Evolutionary conservation across 2,329 filamentous ascomycete genomes (phyloP), one percentile per base, ranked within the genome.

Genomic region (Colletotrichum ledebouriae): DNA sequence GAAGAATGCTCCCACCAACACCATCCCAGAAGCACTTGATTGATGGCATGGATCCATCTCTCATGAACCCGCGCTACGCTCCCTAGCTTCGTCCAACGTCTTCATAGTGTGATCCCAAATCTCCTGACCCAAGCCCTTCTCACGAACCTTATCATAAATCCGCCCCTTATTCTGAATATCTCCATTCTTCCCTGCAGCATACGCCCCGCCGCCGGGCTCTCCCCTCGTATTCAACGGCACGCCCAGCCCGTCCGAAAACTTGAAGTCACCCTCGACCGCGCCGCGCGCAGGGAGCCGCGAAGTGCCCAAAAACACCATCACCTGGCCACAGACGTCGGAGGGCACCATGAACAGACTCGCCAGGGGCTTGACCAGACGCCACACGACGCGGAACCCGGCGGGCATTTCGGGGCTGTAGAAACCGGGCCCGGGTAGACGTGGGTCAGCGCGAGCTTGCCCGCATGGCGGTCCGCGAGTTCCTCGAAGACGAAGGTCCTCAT

Each of bases 401-500:
- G 66, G 60, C 66, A 60, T 55, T 1, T 69, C 60, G 5, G 50
- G n/a, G 25, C 44, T 59, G 13, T 25, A 15, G 33, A 69, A 69
- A 3, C 25, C 41, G 4, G 52, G 12, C 58, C 67, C 6, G 67
- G 62, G 53, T 58, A 66, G 22, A 70, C 55, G 47, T 66, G 67
- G 3, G 50, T 66, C 22, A 70, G 42, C 9, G 55, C 50, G 15
- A 70, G 57, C 42, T 62, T 56, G 1, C 67, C 67, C 1, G 62
- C 50, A 34, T 66, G 39, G 15, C 46, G 39, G 13, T 63, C 57
- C 2, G 67, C 62, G 2, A 66, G 61, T 13, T 66, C 49, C 39
- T 70, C 67, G 41, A 70, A 70, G 33, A 58, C 15, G 25, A 70
- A 63, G 1, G 62, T 66, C 62, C 66, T 66, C 62, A 66, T 66